Conservation (phyloP, 129 eudicot genomes). For the Dittrichia graveolens region DNA sequence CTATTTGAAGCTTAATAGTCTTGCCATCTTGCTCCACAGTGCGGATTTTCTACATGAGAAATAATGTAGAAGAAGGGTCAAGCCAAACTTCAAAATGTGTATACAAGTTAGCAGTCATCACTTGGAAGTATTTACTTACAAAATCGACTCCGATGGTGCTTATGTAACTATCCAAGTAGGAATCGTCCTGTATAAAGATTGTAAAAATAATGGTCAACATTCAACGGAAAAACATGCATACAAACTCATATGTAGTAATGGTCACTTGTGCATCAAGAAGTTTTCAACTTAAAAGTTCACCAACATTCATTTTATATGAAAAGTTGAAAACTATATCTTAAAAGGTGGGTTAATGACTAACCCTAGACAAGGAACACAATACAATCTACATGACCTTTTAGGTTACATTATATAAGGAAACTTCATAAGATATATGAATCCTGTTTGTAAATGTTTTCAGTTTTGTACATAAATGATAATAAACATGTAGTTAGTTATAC, state of each 20-base stretch:
- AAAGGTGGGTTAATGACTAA: background rate
- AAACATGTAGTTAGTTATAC: no score
- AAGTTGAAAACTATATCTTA: background rate
- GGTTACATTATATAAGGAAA: no score
- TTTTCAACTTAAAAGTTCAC: background rate
- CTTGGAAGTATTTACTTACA: slow-evolving; percentile 32
- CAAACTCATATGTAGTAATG: background rate
- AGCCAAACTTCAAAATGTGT: background rate
- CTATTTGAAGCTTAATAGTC: slow-evolving; percentile 90
- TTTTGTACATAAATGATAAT: no score
- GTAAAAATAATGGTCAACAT: background rate
- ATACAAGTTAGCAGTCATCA: slow-evolving; percentile 17
- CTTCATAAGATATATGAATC: no score
- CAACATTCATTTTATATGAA: slow-evolving; percentile 1
- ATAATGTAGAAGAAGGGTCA: background rate
- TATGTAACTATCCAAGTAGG: slow-evolving; percentile 59
- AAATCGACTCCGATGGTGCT: slow-evolving; percentile 62
- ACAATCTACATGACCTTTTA: no score
- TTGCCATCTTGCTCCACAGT: slow-evolving; percentile 96
- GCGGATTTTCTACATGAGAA: slow-evolving; percentile 72
- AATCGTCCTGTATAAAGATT: slow-evolving; percentile 45
- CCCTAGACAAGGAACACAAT: no score
- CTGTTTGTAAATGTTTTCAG: no score
- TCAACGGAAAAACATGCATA: slow-evolving; percentile 6
- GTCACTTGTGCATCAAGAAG: background rate